Evolutionary conservation across 192 early-diverging fungal species (phyloP).

Genomic region (Linnemannia schmuckeri): DNA sequence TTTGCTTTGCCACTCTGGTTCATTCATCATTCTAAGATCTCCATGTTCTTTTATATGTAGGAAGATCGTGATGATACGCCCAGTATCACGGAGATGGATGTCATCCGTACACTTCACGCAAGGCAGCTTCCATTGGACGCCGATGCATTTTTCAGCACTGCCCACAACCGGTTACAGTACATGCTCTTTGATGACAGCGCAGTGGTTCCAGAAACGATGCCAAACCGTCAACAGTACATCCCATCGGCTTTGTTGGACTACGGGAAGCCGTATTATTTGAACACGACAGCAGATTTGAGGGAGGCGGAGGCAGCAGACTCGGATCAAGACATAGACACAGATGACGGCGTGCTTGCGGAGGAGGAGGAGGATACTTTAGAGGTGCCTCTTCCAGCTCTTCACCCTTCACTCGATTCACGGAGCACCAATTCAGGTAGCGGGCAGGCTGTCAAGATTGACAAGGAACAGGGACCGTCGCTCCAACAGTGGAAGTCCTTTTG

Average conservation of each 20-base stretch:
- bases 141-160: constrained; percentile 6
- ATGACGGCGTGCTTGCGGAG: constrained; percentile 36
- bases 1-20: too few relatives aligned
- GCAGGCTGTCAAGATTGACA: not conserved
- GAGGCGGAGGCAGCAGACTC: constrained; percentile 32
- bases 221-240: not conserved
- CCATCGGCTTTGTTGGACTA: not conserved
- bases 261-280: constrained; percentile 34
- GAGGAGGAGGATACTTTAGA: constrained; percentile 23
- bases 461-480: not conserved
- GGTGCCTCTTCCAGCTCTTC: constrained; percentile 1
- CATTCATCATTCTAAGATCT: not conserved
- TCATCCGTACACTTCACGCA: constrained; percentile 23
- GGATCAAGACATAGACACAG: constrained; percentile 33
- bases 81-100: constrained; percentile 19
- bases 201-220: not conserved
- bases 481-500: constrained; percentile 13
- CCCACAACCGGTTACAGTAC: not conserved
- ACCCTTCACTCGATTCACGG: not conserved
- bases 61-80: not conserved
- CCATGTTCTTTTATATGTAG: not conserved
- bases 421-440: not conserved
- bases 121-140: constrained; percentile 6
- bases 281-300: constrained; percentile 12
- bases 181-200: constrained; percentile 14